These are phyloP conservation scores for Conringia planisiliqua DNA, from an alignment of 345 rosid species.

Conservation along the genomic window DNA sequence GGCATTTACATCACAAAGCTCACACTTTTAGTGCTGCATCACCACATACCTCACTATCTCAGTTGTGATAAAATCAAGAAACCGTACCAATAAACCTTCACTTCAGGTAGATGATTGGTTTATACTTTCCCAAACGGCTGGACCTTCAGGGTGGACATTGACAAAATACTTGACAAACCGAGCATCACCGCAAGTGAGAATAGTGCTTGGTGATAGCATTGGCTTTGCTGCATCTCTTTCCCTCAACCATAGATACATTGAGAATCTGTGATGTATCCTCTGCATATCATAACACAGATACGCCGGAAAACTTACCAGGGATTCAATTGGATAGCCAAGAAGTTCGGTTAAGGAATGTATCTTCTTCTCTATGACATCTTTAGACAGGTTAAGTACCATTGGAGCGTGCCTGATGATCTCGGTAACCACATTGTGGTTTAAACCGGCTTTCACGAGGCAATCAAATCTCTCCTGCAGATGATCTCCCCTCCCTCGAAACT, in stretches of 20 bases:
- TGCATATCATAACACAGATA: constrained; percentile 62
- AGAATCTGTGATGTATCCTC: constrained; percentile 54
- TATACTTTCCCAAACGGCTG: constrained; percentile 65
- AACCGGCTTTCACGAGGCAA: constrained; percentile 70
- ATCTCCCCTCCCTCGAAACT: constrained; percentile 82
- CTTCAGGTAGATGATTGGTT: constrained; percentile 37
- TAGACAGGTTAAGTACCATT: constrained; percentile 63
- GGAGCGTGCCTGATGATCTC: constrained; percentile 65
- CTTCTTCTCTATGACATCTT: constrained; percentile 65
- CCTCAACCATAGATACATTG: constrained; percentile 57
- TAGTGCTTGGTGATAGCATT: constrained; percentile 54
- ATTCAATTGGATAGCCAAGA: constrained; percentile 56
- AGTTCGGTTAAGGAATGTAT: constrained; percentile 48
- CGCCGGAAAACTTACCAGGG: constrained; percentile 57
- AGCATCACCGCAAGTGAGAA: constrained; percentile 69
- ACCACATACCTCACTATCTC: constrained; percentile 2
- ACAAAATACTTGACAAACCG: constrained; percentile 70
- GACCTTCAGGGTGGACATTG: constrained; percentile 71
- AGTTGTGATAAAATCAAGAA: neutral
- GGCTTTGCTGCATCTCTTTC: constrained; percentile 51
- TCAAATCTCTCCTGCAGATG: constrained; percentile 85
- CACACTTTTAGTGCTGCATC: neutral
- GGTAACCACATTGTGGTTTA: constrained; percentile 46
- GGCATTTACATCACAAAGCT: neutral
- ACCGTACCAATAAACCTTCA: neutral